These are phyloP conservation scores for Colletotrichum sp. DNA, from an alignment of 2,329 filamentous ascomycete genomes.

Conservation along the genomic window DNA sequence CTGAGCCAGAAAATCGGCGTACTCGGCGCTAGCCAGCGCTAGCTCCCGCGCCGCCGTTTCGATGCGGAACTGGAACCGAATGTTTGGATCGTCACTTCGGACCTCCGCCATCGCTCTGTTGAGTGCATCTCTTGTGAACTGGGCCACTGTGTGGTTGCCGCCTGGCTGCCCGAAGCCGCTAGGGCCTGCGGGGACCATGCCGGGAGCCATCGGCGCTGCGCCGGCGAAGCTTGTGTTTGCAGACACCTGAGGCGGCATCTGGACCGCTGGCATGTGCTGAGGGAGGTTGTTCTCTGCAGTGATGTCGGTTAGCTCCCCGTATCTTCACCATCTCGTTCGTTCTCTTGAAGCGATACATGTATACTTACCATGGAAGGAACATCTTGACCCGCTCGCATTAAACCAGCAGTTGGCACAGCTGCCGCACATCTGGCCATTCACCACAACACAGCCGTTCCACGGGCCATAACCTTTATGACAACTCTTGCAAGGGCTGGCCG, in stretches of 20 bases:
- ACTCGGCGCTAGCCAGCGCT: slow-evolving; percentile 56
- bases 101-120: slow-evolving; percentile 52
- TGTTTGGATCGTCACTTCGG: slow-evolving; percentile 45
- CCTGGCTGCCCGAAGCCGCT: slow-evolving; percentile 9
- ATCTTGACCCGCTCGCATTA: slow-evolving; percentile 64
- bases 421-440: slow-evolving; percentile 64
- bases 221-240: slow-evolving; percentile 32
- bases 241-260: slow-evolving; percentile 31
- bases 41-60: slow-evolving; percentile 60
- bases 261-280: slow-evolving; percentile 34
- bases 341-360: background rate
- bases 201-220: slow-evolving; percentile 24
- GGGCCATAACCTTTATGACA: slow-evolving; percentile 66
- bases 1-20: slow-evolving; percentile 46
- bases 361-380: slow-evolving; percentile 62
- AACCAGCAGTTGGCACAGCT: slow-evolving; percentile 70
- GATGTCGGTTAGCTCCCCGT: background rate
- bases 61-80: slow-evolving; percentile 54
- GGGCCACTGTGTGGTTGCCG: slow-evolving; percentile 10
- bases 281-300: slow-evolving; percentile 51
- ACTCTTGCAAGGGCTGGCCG: slow-evolving; percentile 59
- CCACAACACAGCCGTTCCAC: slow-evolving; percentile 64
- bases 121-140: slow-evolving; percentile 43
- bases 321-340: background rate
- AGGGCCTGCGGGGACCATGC: slow-evolving; percentile 33